Percentiles rank a stretch among this genome's conserved stretches.
Conservation (phyloP, 176 grass and related monocot species). For the Chloris gayana region DNA sequence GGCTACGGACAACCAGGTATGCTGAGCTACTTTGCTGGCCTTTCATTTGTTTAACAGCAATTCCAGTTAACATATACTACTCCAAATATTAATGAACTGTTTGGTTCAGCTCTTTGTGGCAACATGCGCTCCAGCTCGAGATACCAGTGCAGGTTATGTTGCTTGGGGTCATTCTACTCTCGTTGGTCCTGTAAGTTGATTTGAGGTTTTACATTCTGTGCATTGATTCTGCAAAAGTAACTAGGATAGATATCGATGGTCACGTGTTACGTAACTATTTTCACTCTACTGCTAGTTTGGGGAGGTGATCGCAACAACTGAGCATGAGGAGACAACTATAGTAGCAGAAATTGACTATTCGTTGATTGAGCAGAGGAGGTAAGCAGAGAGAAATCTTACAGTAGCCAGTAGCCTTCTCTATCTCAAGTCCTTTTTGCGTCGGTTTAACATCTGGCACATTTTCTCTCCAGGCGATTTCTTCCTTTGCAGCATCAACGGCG, state of each 20-base stretch:
- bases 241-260: neutral
- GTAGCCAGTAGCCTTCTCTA: neutral
- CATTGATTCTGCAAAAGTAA: neutral
- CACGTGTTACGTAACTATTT: neutral
- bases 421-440: neutral
- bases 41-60: neutral
- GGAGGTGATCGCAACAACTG: conserved; percentile 84
- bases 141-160: conserved; percentile 68
- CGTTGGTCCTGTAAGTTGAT: conserved; percentile 82
- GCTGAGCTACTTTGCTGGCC: neutral
- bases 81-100: neutral
- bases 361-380: conserved; percentile 82
- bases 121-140: conserved; percentile 80
- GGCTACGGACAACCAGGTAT: conserved; percentile 90
- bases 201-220: neutral
- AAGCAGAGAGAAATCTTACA: neutral
- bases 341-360: conserved; percentile 91
- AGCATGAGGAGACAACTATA: conserved; percentile 72
- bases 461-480: conserved; percentile 63
- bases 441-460: neutral
- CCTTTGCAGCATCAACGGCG: conserved; percentile 67
- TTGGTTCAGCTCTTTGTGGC: conserved; percentile 65
- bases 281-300: conserved; percentile 68
- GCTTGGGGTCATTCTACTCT: conserved; percentile 96
- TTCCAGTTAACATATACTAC: conserved; percentile 1